phyloP scores from a whole-genome alignment of 371 early-diverging fungal genomes.

The Capniomyces stellatus region DNA sequence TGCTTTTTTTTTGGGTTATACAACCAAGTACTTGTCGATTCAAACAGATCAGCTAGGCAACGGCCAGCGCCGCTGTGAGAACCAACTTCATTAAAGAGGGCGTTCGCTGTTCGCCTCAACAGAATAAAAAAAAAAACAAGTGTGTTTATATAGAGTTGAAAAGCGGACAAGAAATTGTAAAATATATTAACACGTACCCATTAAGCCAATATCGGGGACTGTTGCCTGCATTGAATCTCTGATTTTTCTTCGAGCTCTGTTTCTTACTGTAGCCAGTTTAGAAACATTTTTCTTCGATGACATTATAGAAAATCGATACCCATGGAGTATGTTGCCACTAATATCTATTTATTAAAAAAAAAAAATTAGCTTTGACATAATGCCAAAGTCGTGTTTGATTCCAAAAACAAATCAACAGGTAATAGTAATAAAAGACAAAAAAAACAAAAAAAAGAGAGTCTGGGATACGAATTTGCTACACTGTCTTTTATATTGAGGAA shows the following conservation, averaged over 20 bases:
- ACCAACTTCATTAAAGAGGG: no score
- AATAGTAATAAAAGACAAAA: neutral
- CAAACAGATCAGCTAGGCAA: no score
- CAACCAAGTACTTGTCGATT: no score
- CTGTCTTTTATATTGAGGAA: no score
- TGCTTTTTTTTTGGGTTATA: no score
- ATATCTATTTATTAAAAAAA: neutral
- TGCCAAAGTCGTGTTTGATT: neutral
- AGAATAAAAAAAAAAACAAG: no score
- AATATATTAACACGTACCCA: neutral
- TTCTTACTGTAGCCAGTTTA: conserved; percentile 2
- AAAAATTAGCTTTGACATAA: neutral
- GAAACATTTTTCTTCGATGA: neutral
- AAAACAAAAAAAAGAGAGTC: no score
- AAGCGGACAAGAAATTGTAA: neutral
- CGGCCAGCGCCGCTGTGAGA: no score
- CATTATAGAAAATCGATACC: neutral
- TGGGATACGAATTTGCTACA: no score
- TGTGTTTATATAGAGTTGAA: no score
- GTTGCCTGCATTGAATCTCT: neutral
- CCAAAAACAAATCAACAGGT: neutral
- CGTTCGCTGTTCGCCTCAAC: no score
- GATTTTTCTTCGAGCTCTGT: conserved; percentile 1
- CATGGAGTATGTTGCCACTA: neutral
- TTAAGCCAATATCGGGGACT: neutral